Base-by-base conservation (phyloP, 108 stramenopile species). In the Discostella pseudostelligera region DNA sequence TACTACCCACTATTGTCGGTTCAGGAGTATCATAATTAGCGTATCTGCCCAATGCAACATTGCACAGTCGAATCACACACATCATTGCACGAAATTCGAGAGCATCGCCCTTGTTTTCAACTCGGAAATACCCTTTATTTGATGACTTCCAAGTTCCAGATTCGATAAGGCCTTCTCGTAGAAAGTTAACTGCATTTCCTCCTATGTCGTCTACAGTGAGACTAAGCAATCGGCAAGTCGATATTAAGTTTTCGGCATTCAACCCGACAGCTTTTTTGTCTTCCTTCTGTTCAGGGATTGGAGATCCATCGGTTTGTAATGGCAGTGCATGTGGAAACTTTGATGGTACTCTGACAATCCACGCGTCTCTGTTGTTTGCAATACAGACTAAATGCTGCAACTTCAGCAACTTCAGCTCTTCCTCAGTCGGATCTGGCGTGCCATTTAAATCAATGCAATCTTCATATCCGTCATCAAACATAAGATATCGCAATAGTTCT, bases 401-500 rank as follows among this genome's bases (percentile, higher is more conserved):
- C 47, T 93, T 93, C 57, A 88, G 76, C 51, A 78, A 55, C 72
- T 93, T 93, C 24, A 93, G 78, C 39, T 69, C 56, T 65, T 58
- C 67, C 8, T 69, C 56, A 28, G 32, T 49, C 39, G 67, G 58
- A 8, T 48, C 43, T 0, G 56, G 16, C 12, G 19, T 39, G 42
- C 40, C 46, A n/a, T 47, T 53, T 24, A 64, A 43, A 29, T 32
- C 21, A 37, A 84, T 76, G 55, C 90, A 92, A 19, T 83, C 66
- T 8, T 65, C 67, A 63, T 90, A 88, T 4, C 92, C 92, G 60
- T 93, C 88, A 74, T 93, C 92, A 54, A 82, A 88, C 57, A 65
- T 55, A 16, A 93, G 70, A 56, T 93, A 93, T 10, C 83, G 62
- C 10, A 81, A 20, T 37, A 93, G 46, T 22, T 67, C 74, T 62